Evolutionary conservation across 495 filamentous ascomycete genomes (phyloP).

Genomic region (Annulohypoxylon bovei): DNA sequence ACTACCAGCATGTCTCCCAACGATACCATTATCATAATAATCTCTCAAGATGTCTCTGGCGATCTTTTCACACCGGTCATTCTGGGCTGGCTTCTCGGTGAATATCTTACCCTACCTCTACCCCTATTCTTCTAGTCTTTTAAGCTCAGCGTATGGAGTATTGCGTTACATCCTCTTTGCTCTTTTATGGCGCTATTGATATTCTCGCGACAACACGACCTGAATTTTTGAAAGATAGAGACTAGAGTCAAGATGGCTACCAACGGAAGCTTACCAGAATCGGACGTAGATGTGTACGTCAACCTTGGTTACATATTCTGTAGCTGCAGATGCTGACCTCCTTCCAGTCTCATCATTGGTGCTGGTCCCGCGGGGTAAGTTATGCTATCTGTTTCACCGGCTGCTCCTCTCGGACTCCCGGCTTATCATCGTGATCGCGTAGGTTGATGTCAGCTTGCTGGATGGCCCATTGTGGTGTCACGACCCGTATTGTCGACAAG

Average conservation of each 20-base stretch:
- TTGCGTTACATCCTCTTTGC: neutral
- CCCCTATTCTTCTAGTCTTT: neutral
- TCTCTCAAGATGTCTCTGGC: neutral
- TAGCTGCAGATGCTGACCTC: conserved; percentile 7
- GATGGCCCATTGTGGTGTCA: conserved; percentile 68
- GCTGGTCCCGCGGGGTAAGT: conserved; percentile 67
- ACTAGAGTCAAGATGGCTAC: conserved; percentile 19
- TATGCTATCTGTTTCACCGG: neutral
- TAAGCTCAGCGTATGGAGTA: neutral
- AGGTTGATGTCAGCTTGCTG: conserved; percentile 70
- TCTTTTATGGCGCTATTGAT: neutral
- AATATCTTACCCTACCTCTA: neutral
- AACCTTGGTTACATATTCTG: neutral
- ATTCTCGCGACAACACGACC: neutral
- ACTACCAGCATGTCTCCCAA: neutral
- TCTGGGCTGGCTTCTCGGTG: neutral
- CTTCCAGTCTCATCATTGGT: conserved; percentile 64
- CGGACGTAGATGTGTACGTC: conserved; percentile 50
- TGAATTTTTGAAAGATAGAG: neutral
- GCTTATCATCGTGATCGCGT: conserved; percentile 1
- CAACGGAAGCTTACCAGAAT: conserved; percentile 32
- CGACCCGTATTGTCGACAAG: conserved; percentile 70
- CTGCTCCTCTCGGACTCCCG: neutral
- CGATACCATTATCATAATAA: neutral
- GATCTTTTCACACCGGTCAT: neutral